Conservation (phyloP, 495 filamentous ascomycete species). For the Oleoguttula mirabilis region DNA sequence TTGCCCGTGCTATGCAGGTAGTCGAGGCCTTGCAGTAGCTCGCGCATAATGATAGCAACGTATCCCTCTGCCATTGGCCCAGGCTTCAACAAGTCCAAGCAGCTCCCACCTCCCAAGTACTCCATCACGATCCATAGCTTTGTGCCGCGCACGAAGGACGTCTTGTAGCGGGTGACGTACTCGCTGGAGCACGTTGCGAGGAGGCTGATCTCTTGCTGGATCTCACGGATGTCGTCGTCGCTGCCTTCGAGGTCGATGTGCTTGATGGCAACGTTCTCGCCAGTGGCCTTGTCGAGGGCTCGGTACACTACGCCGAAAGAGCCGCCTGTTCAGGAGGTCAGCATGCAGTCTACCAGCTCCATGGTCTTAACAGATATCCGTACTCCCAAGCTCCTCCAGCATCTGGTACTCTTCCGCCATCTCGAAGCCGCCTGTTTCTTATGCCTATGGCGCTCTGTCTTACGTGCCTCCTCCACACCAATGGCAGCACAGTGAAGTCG, state of each 20-base stretch:
- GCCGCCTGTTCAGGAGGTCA: slow-evolving; percentile 17
- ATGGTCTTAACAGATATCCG: slow-evolving; percentile 38
- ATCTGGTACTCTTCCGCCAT: slow-evolving; percentile 77
- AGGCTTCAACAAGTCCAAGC: slow-evolving; percentile 81
- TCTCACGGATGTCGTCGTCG: slow-evolving; percentile 97
- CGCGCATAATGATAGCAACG: slow-evolving; percentile 84
- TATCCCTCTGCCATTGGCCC: slow-evolving; percentile 86
- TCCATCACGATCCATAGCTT: slow-evolving; percentile 98
- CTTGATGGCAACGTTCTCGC: slow-evolving; percentile 84
- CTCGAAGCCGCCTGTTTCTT: slow-evolving; percentile 11
- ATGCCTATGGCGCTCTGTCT: neutral
- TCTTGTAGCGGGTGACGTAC: slow-evolving; percentile 93
- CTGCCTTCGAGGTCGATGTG: slow-evolving; percentile 96
- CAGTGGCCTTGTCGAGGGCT: slow-evolving; percentile 61
- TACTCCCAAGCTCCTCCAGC: slow-evolving; percentile 85
- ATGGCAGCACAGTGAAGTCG: neutral
- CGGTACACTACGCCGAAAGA: slow-evolving; percentile 23
- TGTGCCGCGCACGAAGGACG: slow-evolving; percentile 87
- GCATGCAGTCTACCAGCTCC: slow-evolving; percentile 4
- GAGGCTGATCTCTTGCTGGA: slow-evolving; percentile 96
- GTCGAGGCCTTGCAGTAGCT: slow-evolving; percentile 78
- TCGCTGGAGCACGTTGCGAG: slow-evolving; percentile 86
- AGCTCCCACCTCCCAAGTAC: slow-evolving; percentile 86
- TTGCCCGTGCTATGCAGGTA: slow-evolving; percentile 94
- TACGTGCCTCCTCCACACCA: slow-evolving; percentile 2